Conservation (phyloP, 768 basidiomycete species). For the Suillus occidentalis region DNA sequence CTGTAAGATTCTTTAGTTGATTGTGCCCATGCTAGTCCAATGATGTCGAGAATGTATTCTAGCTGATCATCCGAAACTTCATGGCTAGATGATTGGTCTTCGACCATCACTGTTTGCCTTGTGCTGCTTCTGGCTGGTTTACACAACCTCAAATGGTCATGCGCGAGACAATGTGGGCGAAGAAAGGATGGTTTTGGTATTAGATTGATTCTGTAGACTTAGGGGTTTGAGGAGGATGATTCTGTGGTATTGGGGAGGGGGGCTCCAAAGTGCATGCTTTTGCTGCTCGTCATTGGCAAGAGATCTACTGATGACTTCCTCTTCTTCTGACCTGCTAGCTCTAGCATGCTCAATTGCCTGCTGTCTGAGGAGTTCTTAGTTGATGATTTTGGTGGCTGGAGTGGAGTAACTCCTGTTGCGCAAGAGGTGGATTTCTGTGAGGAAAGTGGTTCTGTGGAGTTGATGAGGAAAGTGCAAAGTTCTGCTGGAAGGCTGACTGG, state of each 20-base stretch:
- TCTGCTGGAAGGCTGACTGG: slow-evolving; percentile 11
- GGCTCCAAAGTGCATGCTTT: not conserved
- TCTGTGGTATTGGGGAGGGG: not conserved
- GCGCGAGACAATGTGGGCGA: slow-evolving; percentile 29
- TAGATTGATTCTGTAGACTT: slow-evolving; percentile 12
- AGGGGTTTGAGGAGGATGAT: not conserved
- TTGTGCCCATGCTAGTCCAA: slow-evolving; percentile 27
- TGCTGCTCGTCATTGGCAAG: not conserved
- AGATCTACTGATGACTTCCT: not conserved
- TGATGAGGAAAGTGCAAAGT: slow-evolving; percentile 12
- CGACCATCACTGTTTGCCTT: not conserved
- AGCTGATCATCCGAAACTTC: not conserved
- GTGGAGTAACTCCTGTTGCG: not conserved
- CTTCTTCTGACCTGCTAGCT: not conserved
- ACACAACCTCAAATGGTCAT: slow-evolving; percentile 29
- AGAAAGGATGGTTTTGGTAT: slow-evolving; percentile 21
- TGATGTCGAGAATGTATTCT: slow-evolving; percentile 21
- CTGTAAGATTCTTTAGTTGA: slow-evolving; percentile 34
- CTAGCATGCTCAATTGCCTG: not conserved
- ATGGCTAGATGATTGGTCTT: not conserved
- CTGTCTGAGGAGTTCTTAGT: not conserved
- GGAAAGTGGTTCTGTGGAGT: slow-evolving; percentile 2
- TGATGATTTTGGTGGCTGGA: slow-evolving; percentile 5
- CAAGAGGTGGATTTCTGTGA: not conserved
- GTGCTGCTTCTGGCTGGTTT: not conserved